phyloP scores from a whole-genome alignment of 1,284 basidiomycete species.

The Veloporphyrellus conicus region DNA sequence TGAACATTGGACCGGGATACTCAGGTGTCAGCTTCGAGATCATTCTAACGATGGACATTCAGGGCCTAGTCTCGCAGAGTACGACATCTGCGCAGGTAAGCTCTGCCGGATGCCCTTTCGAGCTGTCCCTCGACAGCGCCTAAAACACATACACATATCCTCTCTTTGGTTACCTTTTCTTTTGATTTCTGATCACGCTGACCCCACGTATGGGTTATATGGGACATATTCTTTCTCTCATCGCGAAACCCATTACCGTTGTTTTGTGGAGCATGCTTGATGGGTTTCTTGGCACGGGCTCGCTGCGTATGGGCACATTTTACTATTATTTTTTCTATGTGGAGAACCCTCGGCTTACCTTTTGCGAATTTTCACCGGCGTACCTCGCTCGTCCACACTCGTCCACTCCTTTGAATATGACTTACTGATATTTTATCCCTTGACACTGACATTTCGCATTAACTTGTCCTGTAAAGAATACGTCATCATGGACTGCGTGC shows the following conservation, averaged over 20 bases:
- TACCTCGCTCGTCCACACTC: not conserved
- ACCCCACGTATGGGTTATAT: constrained; percentile 5
- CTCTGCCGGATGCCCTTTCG: constrained; percentile 71
- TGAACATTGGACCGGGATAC: not conserved
- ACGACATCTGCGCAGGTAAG: constrained; percentile 55
- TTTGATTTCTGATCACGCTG: constrained; percentile 5
- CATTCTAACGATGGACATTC: constrained; percentile 63
- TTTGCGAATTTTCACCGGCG: not conserved
- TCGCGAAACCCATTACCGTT: not conserved
- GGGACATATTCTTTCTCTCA: constrained; percentile 10
- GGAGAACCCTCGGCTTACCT: not conserved
- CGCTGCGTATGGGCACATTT: not conserved
- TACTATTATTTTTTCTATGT: not conserved
- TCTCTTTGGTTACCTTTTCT: constrained; percentile 15
- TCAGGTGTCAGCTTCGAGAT: constrained; percentile 66
- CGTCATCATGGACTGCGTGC: constrained; percentile 1
- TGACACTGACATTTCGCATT: not conserved
- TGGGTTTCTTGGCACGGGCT: constrained; percentile 7
- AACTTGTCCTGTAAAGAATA: constrained; percentile 13
- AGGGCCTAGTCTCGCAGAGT: constrained; percentile 58
- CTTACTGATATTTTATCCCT: constrained; percentile 7
- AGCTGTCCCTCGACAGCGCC: constrained; percentile 50
- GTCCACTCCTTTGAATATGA: constrained; percentile 8
- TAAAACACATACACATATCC: constrained; percentile 6
- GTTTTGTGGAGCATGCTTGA: not conserved